These are phyloP conservation scores for Saccharomyces eubayanus DNA, from an alignment of 805 yeast species.

Conservation along the genomic window DNA sequence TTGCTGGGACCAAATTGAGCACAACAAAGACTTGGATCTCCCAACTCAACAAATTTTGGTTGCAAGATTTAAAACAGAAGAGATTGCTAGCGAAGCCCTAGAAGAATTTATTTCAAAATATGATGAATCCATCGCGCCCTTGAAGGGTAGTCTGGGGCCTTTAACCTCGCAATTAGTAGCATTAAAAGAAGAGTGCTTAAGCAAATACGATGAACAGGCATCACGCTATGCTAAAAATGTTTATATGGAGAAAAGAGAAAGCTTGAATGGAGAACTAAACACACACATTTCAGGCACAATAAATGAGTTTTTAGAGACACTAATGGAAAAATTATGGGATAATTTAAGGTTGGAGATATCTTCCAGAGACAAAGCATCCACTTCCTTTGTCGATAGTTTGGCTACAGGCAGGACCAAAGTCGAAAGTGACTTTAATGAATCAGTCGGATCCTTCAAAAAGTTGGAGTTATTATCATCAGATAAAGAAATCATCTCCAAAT, in stretches of 20 bases:
- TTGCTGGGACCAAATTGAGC: slow-evolving; percentile 91
- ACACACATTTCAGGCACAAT: slow-evolving; percentile 38
- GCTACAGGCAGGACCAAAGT: background rate
- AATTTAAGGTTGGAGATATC: slow-evolving; percentile 24
- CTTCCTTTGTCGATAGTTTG: slow-evolving; percentile 28
- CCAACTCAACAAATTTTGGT: slow-evolving; percentile 96
- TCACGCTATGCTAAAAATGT: slow-evolving; percentile 64
- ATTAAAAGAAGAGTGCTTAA: slow-evolving; percentile 41
- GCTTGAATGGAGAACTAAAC: slow-evolving; percentile 43
- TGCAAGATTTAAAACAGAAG: slow-evolving; percentile 91
- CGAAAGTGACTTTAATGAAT: slow-evolving; percentile 16
- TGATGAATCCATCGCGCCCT: slow-evolving; percentile 22
- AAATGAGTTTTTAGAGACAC: slow-evolving; percentile 33
- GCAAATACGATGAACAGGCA: slow-evolving; percentile 60
- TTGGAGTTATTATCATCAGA: slow-evolving; percentile 16
- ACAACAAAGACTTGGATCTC: slow-evolving; percentile 85
- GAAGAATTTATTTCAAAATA: slow-evolving; percentile 36
- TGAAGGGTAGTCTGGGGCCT: slow-evolving; percentile 20
- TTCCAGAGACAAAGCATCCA: slow-evolving; percentile 23
- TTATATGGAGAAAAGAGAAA: slow-evolving; percentile 51
- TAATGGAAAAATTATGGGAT: slow-evolving; percentile 31
- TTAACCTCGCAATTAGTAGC: slow-evolving; percentile 38
- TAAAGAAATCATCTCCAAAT: slow-evolving; percentile 3
- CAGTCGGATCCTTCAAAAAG: slow-evolving; percentile 15
- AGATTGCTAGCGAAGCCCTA: slow-evolving; percentile 54